Base-by-base conservation (phyloP, 495 filamentous ascomycete genomes). In the Penicillium paxilli region DNA sequence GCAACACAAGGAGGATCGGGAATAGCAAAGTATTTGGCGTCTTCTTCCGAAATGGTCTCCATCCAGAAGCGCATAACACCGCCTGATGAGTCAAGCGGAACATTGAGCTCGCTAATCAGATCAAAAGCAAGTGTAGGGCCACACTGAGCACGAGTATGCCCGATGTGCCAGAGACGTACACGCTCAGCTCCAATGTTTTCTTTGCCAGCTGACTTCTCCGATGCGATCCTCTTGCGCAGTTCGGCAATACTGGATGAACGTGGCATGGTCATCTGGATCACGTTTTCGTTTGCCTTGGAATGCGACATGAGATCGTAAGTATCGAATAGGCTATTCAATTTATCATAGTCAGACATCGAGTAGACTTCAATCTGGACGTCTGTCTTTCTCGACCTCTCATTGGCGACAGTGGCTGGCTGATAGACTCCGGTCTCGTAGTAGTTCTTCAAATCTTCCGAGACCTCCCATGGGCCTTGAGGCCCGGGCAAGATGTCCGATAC, bases 231-330 rank as follows among this genome's bases (percentile, higher is more conserved):
- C 62, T 72, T 73, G 28, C 76, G 73, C 7, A 79, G 72, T 6
- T 77, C 76, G 3, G 62, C 66, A 10, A 76, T 47, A 38, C 65
- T 70, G 8, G 71, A 67, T 1, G 68, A 63, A 17, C 69, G 61
- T 10, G 76, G 73, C 26, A 79, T 40, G n/a, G 55, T 69, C 53
- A 77, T 61, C 28, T 74, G 73, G 68, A 75, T 70, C 44, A 76
- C 73, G 30, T 56, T 55, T 30, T 74, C 70, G 16, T 58, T 44
- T 1, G 67, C 51, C 52, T 74, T 74, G 5, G 75, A 68, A n/a
- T 69, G 65, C 5, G 72, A 65, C 75, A 78, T 76, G 24, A 78
- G 67, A 42, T 78, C 73, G 42, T 77, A 76, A 5, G 72, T 68
- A 30, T 78, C 71, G 33, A 77, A 78, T 8, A 77, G 55, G 38